phyloP scores from a whole-genome alignment of 2,329 filamentous ascomycete species.

The Verticillium tricorpus region DNA sequence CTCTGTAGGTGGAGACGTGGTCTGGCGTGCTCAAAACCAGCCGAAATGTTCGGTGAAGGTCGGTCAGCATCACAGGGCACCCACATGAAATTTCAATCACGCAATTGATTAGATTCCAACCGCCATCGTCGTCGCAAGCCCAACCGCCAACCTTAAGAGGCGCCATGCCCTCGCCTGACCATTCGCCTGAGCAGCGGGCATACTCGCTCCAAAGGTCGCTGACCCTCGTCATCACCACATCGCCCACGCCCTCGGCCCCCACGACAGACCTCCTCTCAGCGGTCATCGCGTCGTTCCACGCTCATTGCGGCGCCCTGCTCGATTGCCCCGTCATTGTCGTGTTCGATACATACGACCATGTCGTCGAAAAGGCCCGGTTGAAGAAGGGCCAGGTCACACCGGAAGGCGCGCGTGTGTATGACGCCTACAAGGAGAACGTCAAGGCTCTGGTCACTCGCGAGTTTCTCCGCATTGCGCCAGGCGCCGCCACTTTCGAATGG shows the following conservation, averaged over 20 bases:
- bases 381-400: constrained; percentile 50
- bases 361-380: constrained; percentile 37
- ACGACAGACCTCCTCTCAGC: constrained; percentile 45
- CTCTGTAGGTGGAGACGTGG: no score
- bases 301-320: constrained; percentile 34
- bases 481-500: constrained; percentile 1
- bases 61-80: background rate
- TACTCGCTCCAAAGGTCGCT: constrained; percentile 13
- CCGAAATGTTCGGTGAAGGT: background rate
- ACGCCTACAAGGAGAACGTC: constrained; percentile 42
- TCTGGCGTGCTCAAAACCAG: no score
- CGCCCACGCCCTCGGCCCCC: constrained; percentile 49
- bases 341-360: constrained; percentile 46
- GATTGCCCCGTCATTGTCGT: constrained; percentile 44
- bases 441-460: constrained; percentile 29
- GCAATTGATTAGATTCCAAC: background rate
- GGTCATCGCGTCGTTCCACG: constrained; percentile 39
- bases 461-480: background rate
- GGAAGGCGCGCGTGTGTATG: constrained; percentile 36
- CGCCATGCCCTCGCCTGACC: background rate
- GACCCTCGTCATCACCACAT: constrained; percentile 49
- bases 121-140: background rate
- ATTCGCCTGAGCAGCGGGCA: background rate
- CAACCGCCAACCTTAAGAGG: background rate
- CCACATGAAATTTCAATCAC: background rate